Base-by-base conservation (phyloP, 345 rosid genomes). In the Gossypium arboreum region DNA sequence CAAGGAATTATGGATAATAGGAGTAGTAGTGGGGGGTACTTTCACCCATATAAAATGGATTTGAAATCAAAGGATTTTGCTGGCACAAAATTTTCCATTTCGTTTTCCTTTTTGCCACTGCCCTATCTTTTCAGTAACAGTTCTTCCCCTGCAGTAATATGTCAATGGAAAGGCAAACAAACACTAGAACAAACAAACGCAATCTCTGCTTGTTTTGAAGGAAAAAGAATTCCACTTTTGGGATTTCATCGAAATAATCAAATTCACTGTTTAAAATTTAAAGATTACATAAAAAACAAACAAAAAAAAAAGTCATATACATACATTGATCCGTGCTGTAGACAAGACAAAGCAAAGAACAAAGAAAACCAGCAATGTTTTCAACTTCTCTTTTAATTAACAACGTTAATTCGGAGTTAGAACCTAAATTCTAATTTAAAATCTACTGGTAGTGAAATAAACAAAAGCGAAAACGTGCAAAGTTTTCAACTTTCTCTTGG, bases 181-280 rank as follows among this genome's bases (percentile, higher is more conserved):
- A 71, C 50, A 20, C 74, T 7, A 39, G 18, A 71, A 71, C 18
- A 55, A 71, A 71, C 63, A 71, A 72, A 41, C 18, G 25, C 47
- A 18, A 56, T 56, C 51, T 8, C 52, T 22, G 74, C 64, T 43
- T 47, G 7, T 7, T 47, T 22, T 43, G 0, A 55, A 71, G 5
- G 10, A 56, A 56, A 34, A 34, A 34, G 24, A 39, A 12, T 34
- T 44, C 39, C 52, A 57, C 64, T 56, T 20, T 56, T 22, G 52
- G 64, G 63, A 56, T 41, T 43, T 5, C 64, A 71, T 72, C 64
- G 64, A 56, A 72, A 72, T 4, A 56, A 56, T 41, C 61, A 71
- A 34, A 71, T 50, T 69, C 73, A 69, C 60, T 51, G 60, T 51
- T 69, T 17, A 27, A 68, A 65, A 43, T 22, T 56, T 56, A 56